Percentiles rank a stretch among this genome's conserved stretches.
phyloP scores from a whole-genome alignment of 768 basidiomycete genomes.

The Lanmaoa rubissima region DNA sequence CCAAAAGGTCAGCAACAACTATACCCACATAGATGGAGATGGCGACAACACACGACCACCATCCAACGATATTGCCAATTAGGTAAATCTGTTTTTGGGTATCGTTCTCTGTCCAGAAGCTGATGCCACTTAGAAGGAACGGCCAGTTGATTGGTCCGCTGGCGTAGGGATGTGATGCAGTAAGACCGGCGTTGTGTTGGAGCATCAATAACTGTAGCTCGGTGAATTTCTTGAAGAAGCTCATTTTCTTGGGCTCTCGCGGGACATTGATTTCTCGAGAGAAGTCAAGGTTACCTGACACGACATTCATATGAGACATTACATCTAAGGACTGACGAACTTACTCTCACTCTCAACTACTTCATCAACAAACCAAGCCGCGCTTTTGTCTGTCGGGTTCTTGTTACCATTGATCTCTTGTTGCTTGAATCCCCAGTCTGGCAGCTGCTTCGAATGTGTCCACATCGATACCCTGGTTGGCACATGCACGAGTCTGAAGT shows the following conservation, averaged over 20 bases:
- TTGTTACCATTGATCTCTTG: slow-evolving; percentile 99
- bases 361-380: slow-evolving; percentile 87
- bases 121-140: slow-evolving; percentile 93
- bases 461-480: slow-evolving; percentile 91
- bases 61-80: slow-evolving; percentile 90
- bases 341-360: slow-evolving; percentile 72
- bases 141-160: slow-evolving; percentile 98
- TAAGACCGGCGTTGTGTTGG: slow-evolving; percentile 98
- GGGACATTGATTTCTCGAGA: slow-evolving; percentile 45
- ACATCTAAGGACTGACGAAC: slow-evolving; percentile 25
- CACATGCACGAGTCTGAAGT: slow-evolving; percentile 88
- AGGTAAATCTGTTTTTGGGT: slow-evolving; percentile 92
- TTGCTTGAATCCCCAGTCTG: slow-evolving; percentile 97
- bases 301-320: slow-evolving; percentile 31
- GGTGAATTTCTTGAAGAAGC: slow-evolving; percentile 92
- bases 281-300: slow-evolving; percentile 50
- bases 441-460: slow-evolving; percentile 83
- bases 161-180: slow-evolving; percentile 97
- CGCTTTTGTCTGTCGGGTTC: slow-evolving; percentile 75
- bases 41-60: slow-evolving; percentile 91
- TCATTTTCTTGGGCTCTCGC: slow-evolving; percentile 77
- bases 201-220: slow-evolving; percentile 95
- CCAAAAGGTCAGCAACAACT: slow-evolving; percentile 84
- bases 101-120: slow-evolving; percentile 93
- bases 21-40: slow-evolving; percentile 89